Base-by-base conservation (phyloP, 2,329 filamentous ascomycete genomes). In the Zymoseptoria passerinii region DNA sequence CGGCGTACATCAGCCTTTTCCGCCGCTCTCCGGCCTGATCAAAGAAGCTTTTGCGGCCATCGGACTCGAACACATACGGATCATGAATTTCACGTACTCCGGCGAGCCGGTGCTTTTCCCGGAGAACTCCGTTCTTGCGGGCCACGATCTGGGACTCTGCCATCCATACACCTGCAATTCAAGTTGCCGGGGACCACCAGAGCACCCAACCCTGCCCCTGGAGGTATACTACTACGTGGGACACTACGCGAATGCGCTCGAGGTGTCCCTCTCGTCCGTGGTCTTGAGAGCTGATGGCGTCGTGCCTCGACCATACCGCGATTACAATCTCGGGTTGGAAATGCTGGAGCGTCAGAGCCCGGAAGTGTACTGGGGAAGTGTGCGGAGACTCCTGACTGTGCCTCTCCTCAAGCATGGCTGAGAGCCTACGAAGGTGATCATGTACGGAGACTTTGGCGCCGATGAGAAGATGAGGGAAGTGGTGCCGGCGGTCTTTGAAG, bases 301-400 rank as follows among this genome's bases (percentile, higher is more conserved):
- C 40, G 29, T 40, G 6, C 52, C 29, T n/a, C 16, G 5, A 5
- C 8, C 23, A 29, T 54, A 54, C 28, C 27, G 4, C 28, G 29
- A 40, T 20, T 40, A 29, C 28, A 4, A 54, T 3, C 57, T 55
- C 3, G 52, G 57, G 2, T 28, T 16, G 7, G 20, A 48, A 10
- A 28, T 29, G 23, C 28, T 28, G 4, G 1, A 58, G 16, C 28
- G 18, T 4, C 52, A 58, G 4, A 35, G 35, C 3, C 53, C 55
- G 20, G 2, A 50, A 20, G 52, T 48, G 19, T 58, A 58, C 29
- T 58, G 57, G 53, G 52, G 52, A 48, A 29, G 48, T n/a, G 53
- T 52, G 19, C 48, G 57, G n/a, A 19, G 23, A 23, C 16, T 58
- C 5, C 19, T 58, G 52, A 55, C 28, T 23, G 23, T 20, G 28